Base-by-base conservation (phyloP, 208 protist genomes). In the Trypanosoma rangeli region DNA sequence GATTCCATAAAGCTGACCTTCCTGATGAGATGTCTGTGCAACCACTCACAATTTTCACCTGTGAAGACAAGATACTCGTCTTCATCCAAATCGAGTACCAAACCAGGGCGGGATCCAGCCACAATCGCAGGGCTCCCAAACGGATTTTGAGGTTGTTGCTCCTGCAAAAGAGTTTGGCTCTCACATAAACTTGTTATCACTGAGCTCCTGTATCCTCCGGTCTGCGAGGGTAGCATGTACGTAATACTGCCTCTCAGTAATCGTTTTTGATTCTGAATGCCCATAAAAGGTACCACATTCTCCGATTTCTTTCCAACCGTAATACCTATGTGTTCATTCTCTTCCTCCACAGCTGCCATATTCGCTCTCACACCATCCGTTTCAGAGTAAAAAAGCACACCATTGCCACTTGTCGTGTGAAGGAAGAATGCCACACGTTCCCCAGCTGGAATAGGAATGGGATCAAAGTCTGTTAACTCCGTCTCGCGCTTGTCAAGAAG, bases 271-370 rank as follows among this genome's bases (percentile, higher is more conserved):
- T 87, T 85, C 68, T 89, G 87, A 59, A 97, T 89, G 29, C 67
- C 67, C 12, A 71, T 66, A 68, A 93, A 95, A 9, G 89, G 89
- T 46, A 79, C 70, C 24, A 44, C 76, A 76, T 81, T 89, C 49
- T 94, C 88, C 57, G 86, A 89, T 69, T 86, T 90, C 69, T 94
- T 97, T 24, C 89, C 92, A 10, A 94, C 82, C 0, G 85, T 91
- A 59, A 97, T 95, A 64, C 89, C 89, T 67, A 97, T 86, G 73
- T 92, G 85, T 53, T 82, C 79, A 73, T 95, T 90, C 54, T 89
- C 85, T 65, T 94, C 85, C 61, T 87, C 86, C 26, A 97, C 72
- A 39, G 83, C 65, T 0, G 83, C 89, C 60, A 89, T 86, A 48
- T 83, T 76, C 5, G 84, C 84, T 24, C 77, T 80, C 37, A 93